Evolutionary conservation across 495 filamentous ascomycete genomes (phyloP).

Genomic region (Daldinia concentrica): DNA sequence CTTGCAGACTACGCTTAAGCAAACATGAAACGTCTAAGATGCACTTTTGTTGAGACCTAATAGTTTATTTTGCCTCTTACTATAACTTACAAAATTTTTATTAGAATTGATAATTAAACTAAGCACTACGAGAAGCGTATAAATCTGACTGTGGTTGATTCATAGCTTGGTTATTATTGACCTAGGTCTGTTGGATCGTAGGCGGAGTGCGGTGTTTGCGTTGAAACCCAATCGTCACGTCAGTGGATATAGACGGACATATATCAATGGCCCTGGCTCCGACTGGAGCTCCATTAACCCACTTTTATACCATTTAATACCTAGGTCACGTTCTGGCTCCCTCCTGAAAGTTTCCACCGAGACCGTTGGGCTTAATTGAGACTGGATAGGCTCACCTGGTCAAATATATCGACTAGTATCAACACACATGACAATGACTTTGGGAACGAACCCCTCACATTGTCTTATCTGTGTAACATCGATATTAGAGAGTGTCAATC

Average conservation of each 20-base stretch:
- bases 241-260: neutral
- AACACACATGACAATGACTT: neutral
- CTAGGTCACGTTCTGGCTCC: neutral
- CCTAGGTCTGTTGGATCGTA: neutral
- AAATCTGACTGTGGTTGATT: neutral
- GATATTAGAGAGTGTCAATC: neutral
- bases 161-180: neutral
- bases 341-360: neutral
- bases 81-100: neutral
- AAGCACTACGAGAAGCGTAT: neutral
- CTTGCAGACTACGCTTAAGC: neutral
- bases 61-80: neutral
- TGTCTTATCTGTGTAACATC: slow-evolving; percentile 1
- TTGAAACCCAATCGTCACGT: neutral
- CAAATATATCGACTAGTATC: neutral
- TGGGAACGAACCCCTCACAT: neutral
- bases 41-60: neutral
- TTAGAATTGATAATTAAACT: neutral
- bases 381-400: neutral
- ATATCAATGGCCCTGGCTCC: neutral
- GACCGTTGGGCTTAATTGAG: neutral
- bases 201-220: neutral
- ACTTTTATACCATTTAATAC: neutral
- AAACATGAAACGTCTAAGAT: neutral
- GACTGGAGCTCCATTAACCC: neutral